Evolutionary conservation across 805 yeast genomes (phyloP), one percentile per base, ranked within the genome.

Genomic region (Yarrowia bubula): DNA sequence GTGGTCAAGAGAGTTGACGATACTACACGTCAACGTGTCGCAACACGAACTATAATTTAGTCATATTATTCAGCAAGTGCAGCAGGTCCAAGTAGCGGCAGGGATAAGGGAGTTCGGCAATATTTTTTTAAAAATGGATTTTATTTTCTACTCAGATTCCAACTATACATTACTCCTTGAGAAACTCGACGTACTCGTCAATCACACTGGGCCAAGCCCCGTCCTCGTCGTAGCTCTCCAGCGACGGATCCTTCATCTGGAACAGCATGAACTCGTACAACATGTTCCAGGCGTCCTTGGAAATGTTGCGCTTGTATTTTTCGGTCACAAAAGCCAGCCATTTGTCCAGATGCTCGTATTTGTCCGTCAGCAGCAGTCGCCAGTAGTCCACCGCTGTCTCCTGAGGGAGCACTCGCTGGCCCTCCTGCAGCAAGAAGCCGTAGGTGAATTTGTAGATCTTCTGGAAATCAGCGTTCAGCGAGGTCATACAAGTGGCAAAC

Each of bases 181-280:
- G 77, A 71, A 80, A 80, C 68, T 88, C 96, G 22, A 90, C 88
- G 72, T 84, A 93, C 66, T 86, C 90, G 74, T 93, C 99, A 69
- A 93, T 84, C 15, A 90, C 78, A 64, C 89, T 84, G 5, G 98
- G 99, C 98, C 98, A 93, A 0, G 97, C 89, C 28, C 88, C 92
- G 69, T 83, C 82, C 68, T 88, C 95, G 70, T 88, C 92, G 74
- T 92, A 92, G 2, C 75, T 76, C 14, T 76, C 75, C 5, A 93
- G 77, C 0, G 71, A 68, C 0, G 88, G 84, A 66, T 90, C 89
- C 15, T 65, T 37, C 2, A 73, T 68, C 80, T 67, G 83, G 83
- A 64, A 77, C 75, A 70, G 70, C 65, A 87, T 75, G 71, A 92
- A 90, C 65, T 86, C 84, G 64, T 81, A 81, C 65, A 89, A 77